Base-by-base conservation (phyloP, 2,329 filamentous ascomycete species). In the Davidsoniella neocaledoniae region DNA sequence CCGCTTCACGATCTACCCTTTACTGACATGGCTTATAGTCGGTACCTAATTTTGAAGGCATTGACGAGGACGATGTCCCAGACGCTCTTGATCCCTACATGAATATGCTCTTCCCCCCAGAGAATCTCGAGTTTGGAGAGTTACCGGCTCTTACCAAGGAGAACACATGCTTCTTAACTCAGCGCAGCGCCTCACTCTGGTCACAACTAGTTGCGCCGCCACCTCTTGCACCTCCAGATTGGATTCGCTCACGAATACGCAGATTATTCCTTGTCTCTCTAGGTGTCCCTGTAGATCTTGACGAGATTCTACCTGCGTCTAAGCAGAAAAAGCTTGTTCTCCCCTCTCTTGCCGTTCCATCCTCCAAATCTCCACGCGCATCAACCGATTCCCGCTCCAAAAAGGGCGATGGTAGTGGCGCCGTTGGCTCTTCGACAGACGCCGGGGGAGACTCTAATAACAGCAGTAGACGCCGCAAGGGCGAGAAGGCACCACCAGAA, bases 251-350 rank as follows among this genome's bases (percentile, higher is more conserved):
- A 48, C 85, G 88, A 47, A 98, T 94, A 58, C 81, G 91, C 48
- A 84, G 91, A 25, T 76, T 98, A 23, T 98, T 98, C 63, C 78
- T 98, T 40, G 88, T 98, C 49, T 95, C 88, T 1, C 76, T 98
- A 0, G 91, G 91, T 16, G 91, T 98, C 0, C 91, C 91, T 1
- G 86, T 98, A 42, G 91, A 98, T 59, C 73, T 98, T 0, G 91
- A 98, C 64, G 91, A 98, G 67, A 96, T 98, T 50, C 76, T 98
- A 6, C 91, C 91, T 0, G 88, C 90, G 0, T 94, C 86, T 10
- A 96, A 96, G 65, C 91, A 98, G 63, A 96, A 96, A 73, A 96
- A 96, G 62, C 79, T 98, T 16, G 76, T 98, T 4, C 74, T 98
- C 1, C 91, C 91, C 0, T 94, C 88, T 5, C 80, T 91, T 16